phyloP scores from a whole-genome alignment of 345 rosid species.

The Eucalyptus cloeziana region DNA sequence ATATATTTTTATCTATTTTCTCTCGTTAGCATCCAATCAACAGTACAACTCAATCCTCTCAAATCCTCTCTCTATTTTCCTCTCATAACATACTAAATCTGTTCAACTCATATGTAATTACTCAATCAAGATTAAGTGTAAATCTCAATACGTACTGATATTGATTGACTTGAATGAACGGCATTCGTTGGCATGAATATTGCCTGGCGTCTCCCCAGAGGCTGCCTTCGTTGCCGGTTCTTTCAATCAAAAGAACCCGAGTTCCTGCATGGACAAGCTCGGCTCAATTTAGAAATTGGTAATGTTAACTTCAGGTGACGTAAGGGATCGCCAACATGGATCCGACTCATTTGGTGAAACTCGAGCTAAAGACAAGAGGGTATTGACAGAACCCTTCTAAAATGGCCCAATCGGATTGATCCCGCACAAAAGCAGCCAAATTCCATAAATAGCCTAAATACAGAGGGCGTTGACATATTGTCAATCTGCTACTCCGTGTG shows the following conservation, averaged over 20 bases:
- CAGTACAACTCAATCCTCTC: not conserved
- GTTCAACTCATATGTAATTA: not conserved
- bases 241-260: not conserved
- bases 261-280: not conserved
- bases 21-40: not conserved
- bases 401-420: not conserved
- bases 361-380: no score
- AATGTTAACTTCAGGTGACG: not conserved
- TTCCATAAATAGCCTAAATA: not conserved
- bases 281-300: not conserved
- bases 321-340: not conserved
- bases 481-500: not conserved
- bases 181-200: not conserved
- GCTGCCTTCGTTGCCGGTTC: not conserved
- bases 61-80: not conserved
- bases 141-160: not conserved
- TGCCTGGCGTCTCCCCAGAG: not conserved
- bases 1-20: not conserved
- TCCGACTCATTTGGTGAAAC: not conserved
- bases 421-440: not conserved
- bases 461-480: not conserved
- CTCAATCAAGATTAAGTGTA: no score
- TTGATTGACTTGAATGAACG: not conserved
- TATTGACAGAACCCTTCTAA: not conserved
- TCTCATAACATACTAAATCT: not conserved